These are phyloP conservation scores for bread wheat (Triticum aestivum) DNA, from an alignment of 176 grass and related monocot genomes.

Conservation along the genomic window DNA sequence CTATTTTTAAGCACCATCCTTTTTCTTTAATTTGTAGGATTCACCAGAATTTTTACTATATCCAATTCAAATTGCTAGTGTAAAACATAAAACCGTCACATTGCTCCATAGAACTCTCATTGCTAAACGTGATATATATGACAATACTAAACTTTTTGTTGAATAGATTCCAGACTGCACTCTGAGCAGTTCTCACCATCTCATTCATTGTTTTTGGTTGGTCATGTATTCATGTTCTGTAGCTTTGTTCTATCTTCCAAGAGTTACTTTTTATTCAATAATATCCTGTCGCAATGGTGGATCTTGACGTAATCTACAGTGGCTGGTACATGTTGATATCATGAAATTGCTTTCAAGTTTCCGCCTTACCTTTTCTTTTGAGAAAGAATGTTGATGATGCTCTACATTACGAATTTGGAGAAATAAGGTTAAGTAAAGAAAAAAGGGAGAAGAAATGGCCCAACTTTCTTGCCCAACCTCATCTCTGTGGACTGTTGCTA, in stretches of 20 bases:
- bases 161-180: neutral
- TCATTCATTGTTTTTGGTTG: neutral
- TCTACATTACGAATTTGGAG: neutral
- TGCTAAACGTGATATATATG: slow-evolving; percentile 8
- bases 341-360: slow-evolving; percentile 7
- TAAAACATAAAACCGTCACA: neutral
- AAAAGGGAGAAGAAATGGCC: neutral
- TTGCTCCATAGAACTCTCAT: neutral
- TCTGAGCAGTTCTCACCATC: neutral
- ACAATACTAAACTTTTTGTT: neutral
- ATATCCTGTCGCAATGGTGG: slow-evolving; percentile 37
- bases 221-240: neutral
- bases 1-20: neutral
- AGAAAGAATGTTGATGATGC: neutral
- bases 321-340: slow-evolving; percentile 34
- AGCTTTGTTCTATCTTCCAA: slow-evolving; percentile 15
- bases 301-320: slow-evolving; percentile 52
- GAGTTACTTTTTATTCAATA: neutral
- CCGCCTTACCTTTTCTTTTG: neutral
- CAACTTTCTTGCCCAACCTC: neutral
- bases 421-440: neutral
- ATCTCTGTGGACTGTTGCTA: neutral
- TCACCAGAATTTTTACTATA: neutral
- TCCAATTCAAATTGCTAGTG: slow-evolving; percentile 4
- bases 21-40: neutral